Percentiles rank a stretch among this genome's conserved stretches.
phyloP scores from a whole-genome alignment of 164 flowering plant genomes.

The Protea cynaroides region DNA sequence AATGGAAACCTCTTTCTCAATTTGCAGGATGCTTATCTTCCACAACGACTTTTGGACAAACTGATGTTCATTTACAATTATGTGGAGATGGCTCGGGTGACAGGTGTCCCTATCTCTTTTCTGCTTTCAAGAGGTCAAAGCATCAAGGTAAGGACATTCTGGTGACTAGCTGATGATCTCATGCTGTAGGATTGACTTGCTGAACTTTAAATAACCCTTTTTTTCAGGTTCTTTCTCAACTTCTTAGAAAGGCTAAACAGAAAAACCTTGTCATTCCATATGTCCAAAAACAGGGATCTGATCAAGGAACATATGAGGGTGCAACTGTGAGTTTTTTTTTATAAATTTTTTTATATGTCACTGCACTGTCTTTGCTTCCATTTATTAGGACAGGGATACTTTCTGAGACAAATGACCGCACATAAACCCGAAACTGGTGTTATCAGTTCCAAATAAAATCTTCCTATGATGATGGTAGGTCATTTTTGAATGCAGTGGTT shows the following conservation, averaged over 20 bases:
- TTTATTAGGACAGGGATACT: too few species aligned
- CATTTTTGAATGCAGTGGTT: too few species aligned
- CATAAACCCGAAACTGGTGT: too few species aligned
- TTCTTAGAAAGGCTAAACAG: slow-evolving; percentile 90
- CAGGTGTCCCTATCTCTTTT: slow-evolving; percentile 97
- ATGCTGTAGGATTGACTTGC: background rate
- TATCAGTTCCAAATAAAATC: too few species aligned
- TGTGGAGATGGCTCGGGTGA: slow-evolving; percentile 99
- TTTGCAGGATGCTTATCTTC: slow-evolving; percentile 97
- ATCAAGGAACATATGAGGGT: slow-evolving; percentile 95
- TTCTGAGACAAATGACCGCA: too few species aligned
- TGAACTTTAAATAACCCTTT: background rate
- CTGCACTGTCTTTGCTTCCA: too few species aligned
- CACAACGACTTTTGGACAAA: slow-evolving; percentile 94
- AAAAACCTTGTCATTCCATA: slow-evolving; percentile 85
- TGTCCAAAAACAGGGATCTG: slow-evolving; percentile 82
- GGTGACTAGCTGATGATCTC: slow-evolving; percentile 1
- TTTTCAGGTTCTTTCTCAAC: slow-evolving; percentile 95
- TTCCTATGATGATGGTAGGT: too few species aligned
- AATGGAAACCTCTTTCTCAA: background rate
- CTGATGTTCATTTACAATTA: slow-evolving; percentile 93
- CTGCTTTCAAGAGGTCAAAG: slow-evolving; percentile 98
- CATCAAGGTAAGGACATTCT: slow-evolving; percentile 59
- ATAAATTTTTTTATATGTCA: background rate
- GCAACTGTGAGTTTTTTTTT: slow-evolving; percentile 77